These are phyloP conservation scores for Plasmopara viticola DNA, from an alignment of 352 stramenopile genomes.

Conservation along the genomic window DNA sequence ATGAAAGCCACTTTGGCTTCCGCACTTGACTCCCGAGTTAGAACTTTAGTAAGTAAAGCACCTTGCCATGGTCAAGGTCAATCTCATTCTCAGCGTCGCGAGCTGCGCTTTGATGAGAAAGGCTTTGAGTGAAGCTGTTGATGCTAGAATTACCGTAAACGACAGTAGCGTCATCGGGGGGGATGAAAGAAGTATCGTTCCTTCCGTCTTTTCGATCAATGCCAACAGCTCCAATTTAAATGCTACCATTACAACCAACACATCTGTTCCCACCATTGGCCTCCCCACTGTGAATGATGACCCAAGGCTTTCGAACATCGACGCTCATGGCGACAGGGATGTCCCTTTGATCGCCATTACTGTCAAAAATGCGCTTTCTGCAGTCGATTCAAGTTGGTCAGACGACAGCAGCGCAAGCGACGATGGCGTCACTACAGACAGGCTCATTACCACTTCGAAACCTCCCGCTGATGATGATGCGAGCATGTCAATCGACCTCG, in stretches of 20 bases:
- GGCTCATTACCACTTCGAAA: not conserved
- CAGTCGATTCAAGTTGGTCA: not conserved
- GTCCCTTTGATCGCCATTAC: not conserved
- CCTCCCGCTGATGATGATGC: not conserved
- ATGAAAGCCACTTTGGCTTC: constrained; percentile 10
- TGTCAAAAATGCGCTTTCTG: not conserved
- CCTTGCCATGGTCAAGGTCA: constrained; percentile 20
- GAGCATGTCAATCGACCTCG: not conserved
- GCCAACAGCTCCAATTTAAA: constrained; percentile 3
- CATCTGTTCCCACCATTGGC: too few relatives aligned
- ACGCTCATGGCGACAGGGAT: not conserved
- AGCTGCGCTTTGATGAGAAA: constrained; percentile 3
- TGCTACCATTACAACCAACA: not conserved
- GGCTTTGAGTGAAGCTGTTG: not conserved
- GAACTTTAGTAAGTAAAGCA: too few relatives aligned
- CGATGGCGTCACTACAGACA: not conserved
- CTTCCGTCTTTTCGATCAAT: not conserved
- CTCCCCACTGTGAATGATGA: not conserved
- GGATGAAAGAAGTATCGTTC: too few relatives aligned
- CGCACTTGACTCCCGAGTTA: not conserved
- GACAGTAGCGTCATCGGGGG: too few relatives aligned
- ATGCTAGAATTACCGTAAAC: too few relatives aligned
- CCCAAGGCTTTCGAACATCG: not conserved
- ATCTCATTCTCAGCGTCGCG: constrained; percentile 7
- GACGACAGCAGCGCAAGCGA: not conserved